Evolutionary conservation across 495 filamentous ascomycete species (phyloP).

Genomic region (Penicillium coprophilum): DNA sequence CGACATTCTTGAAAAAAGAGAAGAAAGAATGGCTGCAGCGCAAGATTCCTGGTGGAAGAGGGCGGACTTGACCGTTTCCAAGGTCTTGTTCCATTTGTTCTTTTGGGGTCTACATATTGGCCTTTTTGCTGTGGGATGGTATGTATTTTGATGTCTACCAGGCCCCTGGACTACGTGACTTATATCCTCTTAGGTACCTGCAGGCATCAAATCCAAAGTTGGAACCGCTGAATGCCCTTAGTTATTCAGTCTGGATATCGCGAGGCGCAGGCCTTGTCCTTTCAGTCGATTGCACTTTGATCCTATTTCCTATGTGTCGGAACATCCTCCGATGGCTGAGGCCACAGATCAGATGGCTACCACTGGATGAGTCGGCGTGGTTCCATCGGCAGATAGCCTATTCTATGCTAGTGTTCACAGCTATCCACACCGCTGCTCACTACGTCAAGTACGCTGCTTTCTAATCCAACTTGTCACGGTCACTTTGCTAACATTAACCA

Average conservation of each 20-base stretch:
- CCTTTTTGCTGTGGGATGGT: constrained; percentile 90
- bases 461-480: neutral
- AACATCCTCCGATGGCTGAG: constrained; percentile 80
- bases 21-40: constrained; percentile 17
- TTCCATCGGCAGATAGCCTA: constrained; percentile 97
- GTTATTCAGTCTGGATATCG: constrained; percentile 92
- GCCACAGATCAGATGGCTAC: constrained; percentile 84
- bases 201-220: constrained; percentile 67
- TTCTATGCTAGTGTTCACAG: constrained; percentile 76
- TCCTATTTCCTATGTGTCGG: constrained; percentile 91
- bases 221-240: constrained; percentile 74
- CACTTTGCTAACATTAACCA: constrained; percentile 38
- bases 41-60: constrained; percentile 30
- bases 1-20: constrained; percentile 13
- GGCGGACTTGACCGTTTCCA: constrained; percentile 63
- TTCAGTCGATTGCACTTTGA: constrained; percentile 79
- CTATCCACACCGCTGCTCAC: constrained; percentile 74
- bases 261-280: constrained; percentile 85
- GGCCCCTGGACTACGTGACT: constrained; percentile 25
- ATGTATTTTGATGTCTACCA: constrained; percentile 17
- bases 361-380: constrained; percentile 93
- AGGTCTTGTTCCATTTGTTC: constrained; percentile 76
- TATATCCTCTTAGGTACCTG: constrained; percentile 60
- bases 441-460: constrained; percentile 83
- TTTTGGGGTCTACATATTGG: constrained; percentile 84